Conservation (phyloP, 2,329 filamentous ascomycete species). For the Ophiocordyceps australis region DNA sequence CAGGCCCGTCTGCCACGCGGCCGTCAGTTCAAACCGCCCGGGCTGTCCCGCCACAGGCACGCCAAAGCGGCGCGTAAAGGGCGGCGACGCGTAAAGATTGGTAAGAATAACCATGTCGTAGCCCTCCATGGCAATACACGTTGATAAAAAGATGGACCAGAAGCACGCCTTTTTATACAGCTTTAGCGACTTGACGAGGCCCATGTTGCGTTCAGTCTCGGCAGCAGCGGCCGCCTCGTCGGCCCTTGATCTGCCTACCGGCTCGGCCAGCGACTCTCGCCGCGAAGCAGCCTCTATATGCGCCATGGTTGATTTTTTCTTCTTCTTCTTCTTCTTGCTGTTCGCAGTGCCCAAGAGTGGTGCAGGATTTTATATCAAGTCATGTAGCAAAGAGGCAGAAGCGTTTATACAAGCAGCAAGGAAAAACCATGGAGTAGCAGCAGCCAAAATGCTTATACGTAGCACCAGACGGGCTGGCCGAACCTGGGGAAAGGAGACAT, state of each 20-base stretch:
- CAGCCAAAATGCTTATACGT: too few relatives aligned
- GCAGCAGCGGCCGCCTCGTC: conserved; percentile 10
- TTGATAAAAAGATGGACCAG: conserved; percentile 18
- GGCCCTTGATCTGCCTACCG: conserved; percentile 1
- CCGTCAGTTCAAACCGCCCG: conserved; percentile 24
- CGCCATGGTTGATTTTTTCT: too few relatives aligned
- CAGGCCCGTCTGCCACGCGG: conserved; percentile 32
- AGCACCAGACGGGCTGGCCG: too few relatives aligned
- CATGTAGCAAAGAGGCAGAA: too few relatives aligned
- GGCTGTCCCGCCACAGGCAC: conserved; percentile 10
- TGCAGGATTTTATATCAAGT: too few relatives aligned
- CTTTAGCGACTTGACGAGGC: conserved; percentile 15
- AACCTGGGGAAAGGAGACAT: too few relatives aligned
- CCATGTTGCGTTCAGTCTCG: conserved; percentile 15
- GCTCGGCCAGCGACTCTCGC: too few relatives aligned
- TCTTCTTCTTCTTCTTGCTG: too few relatives aligned
- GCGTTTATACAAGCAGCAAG: too few relatives aligned
- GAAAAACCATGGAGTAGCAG: too few relatives aligned
- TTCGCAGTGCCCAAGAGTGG: neutral
- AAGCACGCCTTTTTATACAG: conserved; percentile 18
- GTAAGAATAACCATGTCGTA: conserved; percentile 20
- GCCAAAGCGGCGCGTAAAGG: conserved; percentile 21
- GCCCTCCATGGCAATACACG: conserved; percentile 19
- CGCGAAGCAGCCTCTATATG: too few relatives aligned
- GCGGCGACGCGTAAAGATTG: conserved; percentile 21